Percentiles rank a stretch among this genome's conserved stretches.
phyloP scores from a whole-genome alignment of 1,284 basidiomycete genomes.

The Bjerkandera adusta region DNA sequence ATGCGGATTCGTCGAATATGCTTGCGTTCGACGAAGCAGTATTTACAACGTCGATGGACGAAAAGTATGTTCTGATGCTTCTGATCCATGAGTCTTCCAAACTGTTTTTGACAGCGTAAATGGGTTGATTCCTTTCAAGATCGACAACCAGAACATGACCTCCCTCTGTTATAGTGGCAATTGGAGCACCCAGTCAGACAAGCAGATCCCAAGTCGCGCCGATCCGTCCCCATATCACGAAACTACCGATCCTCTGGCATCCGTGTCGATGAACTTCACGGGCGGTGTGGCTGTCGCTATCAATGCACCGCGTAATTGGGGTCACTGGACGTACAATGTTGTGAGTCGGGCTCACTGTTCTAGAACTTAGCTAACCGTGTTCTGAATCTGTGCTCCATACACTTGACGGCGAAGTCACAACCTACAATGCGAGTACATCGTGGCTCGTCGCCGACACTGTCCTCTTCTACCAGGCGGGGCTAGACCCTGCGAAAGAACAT shows the following conservation, averaged over 20 bases:
- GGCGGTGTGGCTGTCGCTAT: slow-evolving; percentile 11
- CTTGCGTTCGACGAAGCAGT: slow-evolving; percentile 10
- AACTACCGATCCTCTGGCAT: slow-evolving; percentile 4
- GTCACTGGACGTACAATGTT: slow-evolving; percentile 16
- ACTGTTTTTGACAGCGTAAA: slow-evolving; percentile 1
- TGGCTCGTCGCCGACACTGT: slow-evolving; percentile 13
- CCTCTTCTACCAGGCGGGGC: slow-evolving; percentile 11
- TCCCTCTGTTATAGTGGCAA: slow-evolving; percentile 8
- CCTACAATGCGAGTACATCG: slow-evolving; percentile 12
- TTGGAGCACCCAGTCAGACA: slow-evolving; percentile 4
- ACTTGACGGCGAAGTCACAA: slow-evolving; percentile 5
- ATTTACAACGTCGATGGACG: slow-evolving; percentile 10
- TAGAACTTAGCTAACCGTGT: background rate
- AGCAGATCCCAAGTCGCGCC: slow-evolving; percentile 9
- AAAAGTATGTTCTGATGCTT: slow-evolving; percentile 4
- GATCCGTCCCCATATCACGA: slow-evolving; percentile 8
- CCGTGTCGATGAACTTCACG: slow-evolving; percentile 13
- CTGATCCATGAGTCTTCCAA: too few species aligned
- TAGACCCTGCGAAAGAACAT: slow-evolving; percentile 8
- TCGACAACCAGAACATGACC: slow-evolving; percentile 9
- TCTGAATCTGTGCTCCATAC: background rate
- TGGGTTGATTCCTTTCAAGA: background rate
- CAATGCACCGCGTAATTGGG: slow-evolving; percentile 12
- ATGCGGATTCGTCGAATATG: background rate
- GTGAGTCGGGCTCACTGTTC: background rate